These are phyloP conservation scores for Postia placenta DNA, from an alignment of 768 basidiomycete species.

Conservation along the genomic window DNA sequence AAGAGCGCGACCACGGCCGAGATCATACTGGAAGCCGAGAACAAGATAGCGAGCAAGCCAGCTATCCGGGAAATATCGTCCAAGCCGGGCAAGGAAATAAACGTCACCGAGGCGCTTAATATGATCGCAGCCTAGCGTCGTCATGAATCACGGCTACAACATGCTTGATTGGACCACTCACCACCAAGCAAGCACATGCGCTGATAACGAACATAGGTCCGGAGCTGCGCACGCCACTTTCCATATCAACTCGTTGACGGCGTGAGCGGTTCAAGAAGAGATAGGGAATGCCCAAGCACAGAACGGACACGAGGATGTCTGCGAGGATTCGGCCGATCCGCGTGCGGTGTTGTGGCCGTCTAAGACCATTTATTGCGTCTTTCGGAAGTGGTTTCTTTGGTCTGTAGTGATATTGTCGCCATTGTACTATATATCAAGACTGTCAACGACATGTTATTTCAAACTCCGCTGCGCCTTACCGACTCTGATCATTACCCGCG, in stretches of 20 bases:
- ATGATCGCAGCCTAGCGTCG: slow-evolving; percentile 65
- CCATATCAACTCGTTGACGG: slow-evolving; percentile 50
- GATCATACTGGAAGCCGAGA: slow-evolving; percentile 64
- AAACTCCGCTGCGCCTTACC: slow-evolving; percentile 37
- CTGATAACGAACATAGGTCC: slow-evolving; percentile 60
- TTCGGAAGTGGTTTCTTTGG: slow-evolving; percentile 60
- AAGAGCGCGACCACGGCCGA: slow-evolving; percentile 67
- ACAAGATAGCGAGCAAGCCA: slow-evolving; percentile 61
- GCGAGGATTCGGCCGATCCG: slow-evolving; percentile 43
- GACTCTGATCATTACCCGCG: slow-evolving; percentile 63
- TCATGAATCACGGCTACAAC: slow-evolving; percentile 1
- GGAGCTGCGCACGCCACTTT: slow-evolving; percentile 41
- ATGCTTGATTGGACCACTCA: slow-evolving; percentile 10
- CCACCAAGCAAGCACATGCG: slow-evolving; percentile 38
- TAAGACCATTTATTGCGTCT: slow-evolving; percentile 32
- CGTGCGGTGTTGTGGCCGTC: slow-evolving; percentile 25
- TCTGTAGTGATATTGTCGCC: slow-evolving; percentile 68
- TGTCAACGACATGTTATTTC: too few species aligned
- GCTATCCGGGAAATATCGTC: slow-evolving; percentile 57
- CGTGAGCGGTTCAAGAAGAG: slow-evolving; percentile 55
- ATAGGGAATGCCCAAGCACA: slow-evolving; percentile 79
- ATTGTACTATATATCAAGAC: slow-evolving; percentile 38
- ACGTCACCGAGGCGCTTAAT: slow-evolving; percentile 75
- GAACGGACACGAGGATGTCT: slow-evolving; percentile 52
- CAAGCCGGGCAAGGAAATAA: slow-evolving; percentile 73